Base-by-base conservation (phyloP, 352 stramenopile species). In the Phytopythium litorale region DNA sequence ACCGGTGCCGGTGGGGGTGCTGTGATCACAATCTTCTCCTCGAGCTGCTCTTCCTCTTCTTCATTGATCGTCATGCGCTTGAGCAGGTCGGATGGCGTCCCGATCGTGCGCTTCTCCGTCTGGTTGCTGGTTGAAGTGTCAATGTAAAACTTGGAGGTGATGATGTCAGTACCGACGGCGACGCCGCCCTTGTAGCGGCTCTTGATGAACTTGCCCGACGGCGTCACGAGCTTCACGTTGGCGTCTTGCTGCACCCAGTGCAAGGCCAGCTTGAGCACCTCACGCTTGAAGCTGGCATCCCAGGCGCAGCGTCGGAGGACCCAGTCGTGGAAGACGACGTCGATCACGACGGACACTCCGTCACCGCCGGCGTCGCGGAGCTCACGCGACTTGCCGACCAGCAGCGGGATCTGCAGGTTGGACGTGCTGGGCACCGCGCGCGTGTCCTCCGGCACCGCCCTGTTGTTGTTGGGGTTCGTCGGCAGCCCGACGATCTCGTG, bases 321-420 rank as follows among this genome's bases (percentile, higher is more conserved):
- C 83, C 87, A 95, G 30, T 82, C 81, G 38, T 94, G 75, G 53
- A 95, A 88, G 11, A 91, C 79, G 11, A 92, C 87, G 42, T 94
- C 87, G n/a, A 85, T 72, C 21, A 70, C 78, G 25, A 75, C 58
- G 21, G 71, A 81, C 42, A 70, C 66, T 52, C 76, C 32, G 13
- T 67, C 60, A 9, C 80, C 79, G 13, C 57, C 73, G 13, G 73
- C 69, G 56, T 92, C 80, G 40, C 66, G 63, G 40, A 85, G 70
- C 56, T 84, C 72, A 1, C 81, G 72, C 21, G 90, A 45, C 18
- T 79, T 78, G 16, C 83, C 84, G 25, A 92, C 79, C 2, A 81
- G 73, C 7, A 95, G 69, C n/a, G 87, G 87, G 23, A 94, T 81
- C 59, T 89, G 72, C 21, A 95, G 70, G 45, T 79, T 94, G 68